Conservation (phyloP, 1,284 basidiomycete species). For the Cryptococcus amylolentus region DNA sequence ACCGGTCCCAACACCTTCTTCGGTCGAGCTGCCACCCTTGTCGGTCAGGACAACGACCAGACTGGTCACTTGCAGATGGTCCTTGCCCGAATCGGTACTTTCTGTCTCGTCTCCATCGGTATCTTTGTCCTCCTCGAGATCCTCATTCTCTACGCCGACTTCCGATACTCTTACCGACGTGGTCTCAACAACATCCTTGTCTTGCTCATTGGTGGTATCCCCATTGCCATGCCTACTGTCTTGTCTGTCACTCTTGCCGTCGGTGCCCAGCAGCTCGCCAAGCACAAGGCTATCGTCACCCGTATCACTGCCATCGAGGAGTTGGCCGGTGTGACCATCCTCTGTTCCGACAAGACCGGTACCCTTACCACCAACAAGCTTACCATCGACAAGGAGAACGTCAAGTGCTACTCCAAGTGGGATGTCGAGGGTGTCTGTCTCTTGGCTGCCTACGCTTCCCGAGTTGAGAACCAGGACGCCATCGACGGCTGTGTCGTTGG, state of each 20-base stretch:
- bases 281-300: constrained; percentile 97
- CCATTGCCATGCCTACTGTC: constrained; percentile 97
- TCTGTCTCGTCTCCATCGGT: constrained; percentile 90
- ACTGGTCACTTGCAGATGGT: constrained; percentile 98
- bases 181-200: constrained; percentile 96
- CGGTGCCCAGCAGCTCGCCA: constrained; percentile 94
- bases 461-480: constrained; percentile 98
- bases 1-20: constrained; percentile 96
- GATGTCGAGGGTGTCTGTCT: constrained; percentile 86
- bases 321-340: constrained; percentile 91
- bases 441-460: constrained; percentile 90
- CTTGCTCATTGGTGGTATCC: constrained; percentile 96
- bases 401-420: constrained; percentile 88
- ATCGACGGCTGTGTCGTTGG: constrained; percentile 86
- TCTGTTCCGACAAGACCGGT: constrained; percentile 97
- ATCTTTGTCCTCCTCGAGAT: constrained; percentile 90
- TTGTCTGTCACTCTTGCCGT: constrained; percentile 94
- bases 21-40: constrained; percentile 89
- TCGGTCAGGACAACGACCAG: constrained; percentile 92
- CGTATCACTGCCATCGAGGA: constrained; percentile 98
- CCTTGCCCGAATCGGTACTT: constrained; percentile 90
- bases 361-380: constrained; percentile 98
- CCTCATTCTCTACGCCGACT: constrained; percentile 79
- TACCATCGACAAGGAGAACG: constrained; percentile 89
- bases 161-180: constrained; percentile 82